Conservation (phyloP, 2,329 filamentous ascomycete species). For the Botrytis hyacinthi region DNA sequence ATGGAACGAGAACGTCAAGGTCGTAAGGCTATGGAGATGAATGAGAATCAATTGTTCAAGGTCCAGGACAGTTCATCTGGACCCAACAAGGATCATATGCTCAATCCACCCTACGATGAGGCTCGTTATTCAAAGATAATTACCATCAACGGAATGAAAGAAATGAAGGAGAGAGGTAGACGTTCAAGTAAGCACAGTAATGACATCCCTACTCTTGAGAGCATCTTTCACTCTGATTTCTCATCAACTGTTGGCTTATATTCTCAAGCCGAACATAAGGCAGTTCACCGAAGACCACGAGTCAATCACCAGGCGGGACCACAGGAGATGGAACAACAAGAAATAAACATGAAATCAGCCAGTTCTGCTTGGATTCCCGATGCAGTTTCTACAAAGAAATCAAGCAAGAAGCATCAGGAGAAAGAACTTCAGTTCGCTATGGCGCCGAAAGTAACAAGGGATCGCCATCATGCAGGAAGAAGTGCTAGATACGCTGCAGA, state of each 20-base stretch:
- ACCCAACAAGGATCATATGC: not conserved
- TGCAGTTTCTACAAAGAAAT: not conserved
- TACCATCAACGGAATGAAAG: accelerated
- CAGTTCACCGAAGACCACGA: not conserved
- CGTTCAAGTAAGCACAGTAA: not conserved
- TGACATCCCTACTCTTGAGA: too few species aligned
- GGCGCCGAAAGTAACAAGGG: not conserved
- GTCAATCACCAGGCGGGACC: not conserved
- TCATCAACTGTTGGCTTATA: not conserved
- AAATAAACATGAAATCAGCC: not conserved
- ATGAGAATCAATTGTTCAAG: not conserved
- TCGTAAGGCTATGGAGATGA: not conserved
- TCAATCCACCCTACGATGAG: not conserved
- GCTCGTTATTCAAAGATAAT: not conserved
- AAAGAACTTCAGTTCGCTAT: not conserved
- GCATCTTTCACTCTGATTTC: not conserved
- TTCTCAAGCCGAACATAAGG: not conserved
- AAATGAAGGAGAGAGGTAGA: not conserved
- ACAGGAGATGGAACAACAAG: not conserved
- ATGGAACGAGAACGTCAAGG: not conserved
- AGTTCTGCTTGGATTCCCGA: not conserved
- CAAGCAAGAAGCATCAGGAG: not conserved
- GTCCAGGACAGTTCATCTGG: not conserved
- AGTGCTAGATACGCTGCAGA: not conserved
- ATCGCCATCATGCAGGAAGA: not conserved